A percentile compares a stretch with the other conserved stretches of the same genome.
Evolutionary conservation across 441 rosid species (phyloP).

Genomic region (Eruca vesicaria): DNA sequence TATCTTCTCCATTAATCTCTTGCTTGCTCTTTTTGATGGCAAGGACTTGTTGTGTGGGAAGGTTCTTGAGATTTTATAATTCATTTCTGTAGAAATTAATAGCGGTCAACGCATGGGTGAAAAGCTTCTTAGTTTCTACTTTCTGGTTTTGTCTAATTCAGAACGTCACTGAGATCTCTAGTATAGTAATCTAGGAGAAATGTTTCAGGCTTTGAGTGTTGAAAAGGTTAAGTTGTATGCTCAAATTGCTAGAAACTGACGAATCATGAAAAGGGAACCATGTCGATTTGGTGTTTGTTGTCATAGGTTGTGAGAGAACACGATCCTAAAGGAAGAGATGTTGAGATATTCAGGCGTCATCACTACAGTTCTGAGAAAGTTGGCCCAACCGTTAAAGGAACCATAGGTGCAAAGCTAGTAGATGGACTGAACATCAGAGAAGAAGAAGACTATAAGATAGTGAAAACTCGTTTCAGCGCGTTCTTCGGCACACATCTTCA

Average conservation of each 20-base stretch:
- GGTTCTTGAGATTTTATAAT: not conserved
- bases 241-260: not conserved
- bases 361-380: conserved; percentile 49
- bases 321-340: conserved; percentile 79
- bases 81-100: not conserved
- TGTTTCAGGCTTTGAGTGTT: not conserved
- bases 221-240: not conserved
- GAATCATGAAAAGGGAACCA: not conserved
- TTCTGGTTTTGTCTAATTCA: not conserved
- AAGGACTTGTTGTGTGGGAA: not conserved
- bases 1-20: conserved; percentile 25
- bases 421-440: conserved; percentile 69
- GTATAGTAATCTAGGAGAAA: not conserved
- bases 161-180: not conserved
- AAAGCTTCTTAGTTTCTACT: not conserved
- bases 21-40: conserved; percentile 14
- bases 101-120: not conserved
- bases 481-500: conserved; percentile 76
- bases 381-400: conserved; percentile 64
- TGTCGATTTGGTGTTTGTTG: not conserved
- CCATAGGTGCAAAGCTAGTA: conserved; percentile 58
- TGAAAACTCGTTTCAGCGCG: conserved; percentile 86
- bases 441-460: conserved; percentile 77
- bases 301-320: conserved; percentile 77
- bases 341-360: conserved; percentile 64